Conservation (phyloP, 352 stramenopile species). For the Phytophthora tentaculata region DNA sequence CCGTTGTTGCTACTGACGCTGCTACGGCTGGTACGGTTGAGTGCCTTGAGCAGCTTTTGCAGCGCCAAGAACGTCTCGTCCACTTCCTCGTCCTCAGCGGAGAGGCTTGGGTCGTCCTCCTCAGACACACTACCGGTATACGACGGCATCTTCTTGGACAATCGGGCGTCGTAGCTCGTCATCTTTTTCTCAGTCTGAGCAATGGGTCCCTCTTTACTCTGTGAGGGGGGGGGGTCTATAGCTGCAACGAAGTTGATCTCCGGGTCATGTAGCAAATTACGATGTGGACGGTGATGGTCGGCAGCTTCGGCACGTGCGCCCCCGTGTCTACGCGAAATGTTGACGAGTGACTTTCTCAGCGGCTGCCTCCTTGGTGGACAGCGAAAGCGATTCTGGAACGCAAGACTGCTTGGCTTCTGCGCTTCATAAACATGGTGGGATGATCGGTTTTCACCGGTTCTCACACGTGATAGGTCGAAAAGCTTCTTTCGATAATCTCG, state of each 20-base stretch:
- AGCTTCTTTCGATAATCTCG: slow-evolving; percentile 17
- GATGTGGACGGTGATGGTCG: slow-evolving; percentile 2
- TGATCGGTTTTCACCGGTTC: slow-evolving; percentile 20
- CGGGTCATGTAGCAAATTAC: slow-evolving; percentile 25
- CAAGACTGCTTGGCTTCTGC: slow-evolving; percentile 6
- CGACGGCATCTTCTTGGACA: slow-evolving; percentile 60
- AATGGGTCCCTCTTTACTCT: not conserved
- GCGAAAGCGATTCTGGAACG: slow-evolving; percentile 33
- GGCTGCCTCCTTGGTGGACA: slow-evolving; percentile 13
- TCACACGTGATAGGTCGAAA: slow-evolving; percentile 6
- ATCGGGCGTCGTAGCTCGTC: slow-evolving; percentile 31
- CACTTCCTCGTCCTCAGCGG: slow-evolving; percentile 69
- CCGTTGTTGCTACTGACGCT: slow-evolving; percentile 26
- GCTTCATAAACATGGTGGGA: slow-evolving; percentile 19
- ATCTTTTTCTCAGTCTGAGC: slow-evolving; percentile 13
- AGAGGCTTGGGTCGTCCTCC: slow-evolving; percentile 56
- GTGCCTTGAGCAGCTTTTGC: slow-evolving; percentile 72
- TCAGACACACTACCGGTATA: slow-evolving; percentile 43
- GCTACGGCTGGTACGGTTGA: slow-evolving; percentile 51
- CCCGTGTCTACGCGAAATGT: slow-evolving; percentile 18
- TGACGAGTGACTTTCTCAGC: slow-evolving; percentile 3
- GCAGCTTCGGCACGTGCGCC: not conserved
- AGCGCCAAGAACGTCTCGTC: slow-evolving; percentile 84
- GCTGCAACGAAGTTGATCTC: slow-evolving; percentile 1
- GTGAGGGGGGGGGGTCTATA: not conserved